Evolutionary conservation across 2,329 filamentous ascomycete genomes (phyloP), one percentile per base, ranked within the genome.

Genomic region (Hirsutella thompsonii): DNA sequence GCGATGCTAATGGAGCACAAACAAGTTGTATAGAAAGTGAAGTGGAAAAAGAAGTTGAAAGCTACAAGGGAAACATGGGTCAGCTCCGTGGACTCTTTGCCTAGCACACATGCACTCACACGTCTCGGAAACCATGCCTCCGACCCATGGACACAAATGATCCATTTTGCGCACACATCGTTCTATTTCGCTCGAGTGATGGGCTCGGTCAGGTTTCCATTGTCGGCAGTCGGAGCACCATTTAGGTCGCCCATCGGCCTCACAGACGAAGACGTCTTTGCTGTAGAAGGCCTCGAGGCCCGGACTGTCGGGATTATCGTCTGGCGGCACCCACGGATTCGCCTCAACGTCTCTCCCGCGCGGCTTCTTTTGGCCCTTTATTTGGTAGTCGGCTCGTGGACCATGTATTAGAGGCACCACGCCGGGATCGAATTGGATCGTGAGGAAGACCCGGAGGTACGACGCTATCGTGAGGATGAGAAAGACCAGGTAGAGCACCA

Each of bases 121-220:
- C 2, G 78, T 88, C 57, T 95, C 89, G 0, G 79, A 83, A 9
- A 98, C 80, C 48, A 94, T 84, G 19, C 90, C 92, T 4, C 90
- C 90, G n/a, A 94, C 89, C 83, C 83, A 96, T 0, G 90, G 92
- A 54, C 92, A 98, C 53, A 89, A 92, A 55, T 96, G 90, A 47
- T 96, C 90, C 83, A 95, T 92, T 53, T 92, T 92, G 33, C 74
- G 67, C 19, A 94, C 83, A 54, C 90, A 96, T 35, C 87, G 73
- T 38, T 77, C 77, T 11, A 92, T 67, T 55, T 94, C 85, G 40
- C 80, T 80, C 54, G 83, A 93, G 60, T 96, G 90, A 56, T 94
- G 88, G 2, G 83, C 75, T 3, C 90, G 74, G 54, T 95, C 90
- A 0, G 83, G 79, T 59, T 95, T 96, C 77, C 84, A 94, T 48